Conservation (phyloP, 2,329 filamentous ascomycete genomes). For the Pseudopyrenochaeta lycopersici region DNA sequence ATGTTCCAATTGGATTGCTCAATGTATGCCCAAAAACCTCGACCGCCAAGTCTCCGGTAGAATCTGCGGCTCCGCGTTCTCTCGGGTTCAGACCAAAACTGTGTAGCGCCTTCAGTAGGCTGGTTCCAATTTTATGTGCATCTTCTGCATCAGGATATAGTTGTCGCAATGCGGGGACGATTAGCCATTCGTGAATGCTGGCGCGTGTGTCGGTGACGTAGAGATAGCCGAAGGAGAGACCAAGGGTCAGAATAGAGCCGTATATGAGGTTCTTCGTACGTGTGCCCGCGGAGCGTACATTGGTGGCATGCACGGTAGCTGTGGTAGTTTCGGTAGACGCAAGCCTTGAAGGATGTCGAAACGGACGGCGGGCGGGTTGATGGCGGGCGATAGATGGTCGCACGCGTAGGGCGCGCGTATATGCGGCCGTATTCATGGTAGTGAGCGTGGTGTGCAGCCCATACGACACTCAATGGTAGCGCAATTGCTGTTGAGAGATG, state of each 20-base stretch:
- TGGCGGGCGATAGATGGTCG: constrained; percentile 31
- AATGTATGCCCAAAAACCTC: constrained; percentile 81
- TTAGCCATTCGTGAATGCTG: constrained; percentile 61
- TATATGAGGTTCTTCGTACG: constrained; percentile 61
- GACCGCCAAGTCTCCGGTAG: constrained; percentile 62
- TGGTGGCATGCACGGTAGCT: constrained; percentile 42
- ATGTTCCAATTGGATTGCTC: constrained; percentile 89
- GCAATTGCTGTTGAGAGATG: constrained; percentile 22
- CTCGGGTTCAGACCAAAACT: constrained; percentile 79
- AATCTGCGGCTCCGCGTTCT: constrained; percentile 73
- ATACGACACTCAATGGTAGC: constrained; percentile 26
- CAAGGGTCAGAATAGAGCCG: constrained; percentile 63
- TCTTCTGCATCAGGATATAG: constrained; percentile 83
- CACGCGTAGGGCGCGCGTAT: constrained; percentile 38
- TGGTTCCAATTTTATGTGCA: constrained; percentile 84
- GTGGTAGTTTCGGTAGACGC: constrained; percentile 33
- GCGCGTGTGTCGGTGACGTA: constrained; percentile 65
- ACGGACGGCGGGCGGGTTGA: constrained; percentile 21
- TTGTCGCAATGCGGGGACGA: constrained; percentile 69
- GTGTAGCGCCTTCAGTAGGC: constrained; percentile 76
- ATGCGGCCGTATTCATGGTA: constrained; percentile 37
- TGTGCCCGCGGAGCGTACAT: constrained; percentile 52
- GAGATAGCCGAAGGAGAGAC: constrained; percentile 57
- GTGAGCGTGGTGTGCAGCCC: constrained; percentile 26
- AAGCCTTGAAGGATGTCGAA: constrained; percentile 29